Percentiles rank a stretch among this genome's conserved stretches.
Evolutionary conservation across 2,329 filamentous ascomycete genomes (phyloP).

Genomic region (Didymellaceae sp.): DNA sequence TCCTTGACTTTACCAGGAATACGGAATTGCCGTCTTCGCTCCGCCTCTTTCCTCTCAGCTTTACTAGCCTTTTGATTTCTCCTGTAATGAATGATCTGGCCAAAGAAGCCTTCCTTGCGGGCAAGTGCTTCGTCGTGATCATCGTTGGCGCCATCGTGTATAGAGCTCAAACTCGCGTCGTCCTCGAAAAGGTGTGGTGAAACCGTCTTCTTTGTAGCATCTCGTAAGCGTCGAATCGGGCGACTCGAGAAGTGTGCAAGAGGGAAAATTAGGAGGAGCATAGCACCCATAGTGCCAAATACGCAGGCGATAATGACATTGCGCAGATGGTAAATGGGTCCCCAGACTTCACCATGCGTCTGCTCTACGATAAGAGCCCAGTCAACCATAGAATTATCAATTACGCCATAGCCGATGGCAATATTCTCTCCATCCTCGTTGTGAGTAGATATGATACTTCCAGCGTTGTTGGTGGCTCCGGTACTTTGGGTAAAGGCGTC

Average conservation of each 20-base stretch:
- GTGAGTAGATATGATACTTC: constrained; percentile 68
- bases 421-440: constrained; percentile 76
- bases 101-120: constrained; percentile 55
- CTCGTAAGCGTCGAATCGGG: constrained; percentile 78
- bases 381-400: constrained; percentile 71
- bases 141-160: constrained; percentile 49
- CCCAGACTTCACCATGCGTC: constrained; percentile 73
- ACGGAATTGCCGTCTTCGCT: constrained; percentile 68
- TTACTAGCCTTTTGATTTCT: constrained; percentile 42
- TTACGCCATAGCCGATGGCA: constrained; percentile 79
- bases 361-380: constrained; percentile 88
- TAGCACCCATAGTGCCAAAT: constrained; percentile 78
- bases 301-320: constrained; percentile 84
- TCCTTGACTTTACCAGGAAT: constrained; percentile 85
- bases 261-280: constrained; percentile 75
- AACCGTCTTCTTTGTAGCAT: constrained; percentile 76
- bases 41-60: constrained; percentile 48
- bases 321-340: constrained; percentile 75
- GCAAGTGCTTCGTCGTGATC: constrained; percentile 56
- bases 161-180: constrained; percentile 46
- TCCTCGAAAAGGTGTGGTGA: constrained; percentile 66
- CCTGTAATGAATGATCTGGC: constrained; percentile 45
- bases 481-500: constrained; percentile 62
- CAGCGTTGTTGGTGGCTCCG: constrained; percentile 68
- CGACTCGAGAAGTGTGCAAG: constrained; percentile 81